phyloP scores from a whole-genome alignment of 164 flowering plant species.

The Malania oleifera region DNA sequence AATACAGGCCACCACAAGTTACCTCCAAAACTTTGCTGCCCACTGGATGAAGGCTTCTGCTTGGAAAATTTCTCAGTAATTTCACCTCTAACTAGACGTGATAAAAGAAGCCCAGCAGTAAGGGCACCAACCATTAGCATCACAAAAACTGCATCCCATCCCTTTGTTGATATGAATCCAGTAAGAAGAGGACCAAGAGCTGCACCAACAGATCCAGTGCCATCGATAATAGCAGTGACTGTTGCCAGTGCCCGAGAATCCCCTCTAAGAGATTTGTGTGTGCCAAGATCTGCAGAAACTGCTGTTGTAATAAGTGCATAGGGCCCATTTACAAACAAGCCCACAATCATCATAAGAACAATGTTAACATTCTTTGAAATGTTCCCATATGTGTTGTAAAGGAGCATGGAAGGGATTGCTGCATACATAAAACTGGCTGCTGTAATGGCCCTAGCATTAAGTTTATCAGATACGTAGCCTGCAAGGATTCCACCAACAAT shows the following conservation, averaged over 20 bases:
- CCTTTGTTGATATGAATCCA: constrained; percentile 62
- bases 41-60: constrained; percentile 14
- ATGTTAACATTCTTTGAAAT: constrained; percentile 51
- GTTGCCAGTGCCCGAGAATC: constrained; percentile 86
- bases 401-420: constrained; percentile 63
- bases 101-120: constrained; percentile 67
- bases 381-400: constrained; percentile 60
- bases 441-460: constrained; percentile 74
- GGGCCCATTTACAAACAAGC: constrained; percentile 85
- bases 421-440: constrained; percentile 76
- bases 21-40: constrained; percentile 41
- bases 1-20: neutral
- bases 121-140: constrained; percentile 67
- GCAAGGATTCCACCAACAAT: constrained; percentile 86
- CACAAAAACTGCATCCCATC: constrained; percentile 73
- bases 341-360: constrained; percentile 73
- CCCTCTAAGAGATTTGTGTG: constrained; percentile 76
- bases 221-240: constrained; percentile 94
- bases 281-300: constrained; percentile 93
- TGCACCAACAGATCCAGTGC: constrained; percentile 89
- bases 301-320: constrained; percentile 95
- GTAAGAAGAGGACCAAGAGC: constrained; percentile 88
- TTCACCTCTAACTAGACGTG: constrained; percentile 53
- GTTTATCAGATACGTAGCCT: constrained; percentile 79
- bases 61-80: constrained; percentile 30